Evolutionary conservation across 2,329 filamentous ascomycete species (phyloP).

Genomic region (Zymoseptoria crescenta): DNA sequence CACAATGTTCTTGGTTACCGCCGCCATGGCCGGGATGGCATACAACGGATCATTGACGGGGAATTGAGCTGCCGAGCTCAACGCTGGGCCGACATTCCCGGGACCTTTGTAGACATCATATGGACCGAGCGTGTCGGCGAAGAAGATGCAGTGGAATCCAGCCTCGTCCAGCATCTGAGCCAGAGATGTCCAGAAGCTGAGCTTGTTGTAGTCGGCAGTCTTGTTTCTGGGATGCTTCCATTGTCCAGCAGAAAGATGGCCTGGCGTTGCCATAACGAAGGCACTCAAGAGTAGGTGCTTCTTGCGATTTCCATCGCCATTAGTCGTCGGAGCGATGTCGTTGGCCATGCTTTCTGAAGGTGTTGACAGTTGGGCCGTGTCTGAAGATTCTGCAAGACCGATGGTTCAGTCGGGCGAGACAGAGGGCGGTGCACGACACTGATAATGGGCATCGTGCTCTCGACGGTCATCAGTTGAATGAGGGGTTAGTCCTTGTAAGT

Average conservation of each 20-base stretch:
- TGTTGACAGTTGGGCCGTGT: too few relatives aligned
- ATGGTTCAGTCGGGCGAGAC: too few relatives aligned
- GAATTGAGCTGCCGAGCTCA: slow-evolving; percentile 56
- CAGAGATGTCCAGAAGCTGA: slow-evolving; percentile 53
- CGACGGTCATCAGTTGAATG: background rate
- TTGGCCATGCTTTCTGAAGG: too few relatives aligned
- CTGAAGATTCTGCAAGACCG: too few relatives aligned
- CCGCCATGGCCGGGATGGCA: slow-evolving; percentile 39
- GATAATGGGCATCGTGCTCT: background rate
- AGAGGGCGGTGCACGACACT: too few relatives aligned
- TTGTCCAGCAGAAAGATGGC: slow-evolving; percentile 47
- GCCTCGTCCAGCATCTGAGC: slow-evolving; percentile 52
- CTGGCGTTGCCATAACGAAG: slow-evolving; percentile 42
- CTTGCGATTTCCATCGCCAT: slow-evolving; percentile 9
- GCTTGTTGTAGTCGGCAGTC: slow-evolving; percentile 51
- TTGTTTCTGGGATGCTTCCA: slow-evolving; percentile 58
- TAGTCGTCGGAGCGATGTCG: background rate
- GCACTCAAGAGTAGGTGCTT: slow-evolving; percentile 29
- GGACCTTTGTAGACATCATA: slow-evolving; percentile 62
- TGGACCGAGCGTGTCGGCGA: slow-evolving; percentile 55
- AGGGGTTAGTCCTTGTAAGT: background rate
- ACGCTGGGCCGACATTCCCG: slow-evolving; percentile 50
- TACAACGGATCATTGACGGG: slow-evolving; percentile 46
- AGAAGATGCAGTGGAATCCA: slow-evolving; percentile 58
- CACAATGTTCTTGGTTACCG: slow-evolving; percentile 55